These are phyloP conservation scores for Aureococcus anophagefferens DNA, from an alignment of 108 stramenopile genomes.

Conservation along the genomic window DNA sequence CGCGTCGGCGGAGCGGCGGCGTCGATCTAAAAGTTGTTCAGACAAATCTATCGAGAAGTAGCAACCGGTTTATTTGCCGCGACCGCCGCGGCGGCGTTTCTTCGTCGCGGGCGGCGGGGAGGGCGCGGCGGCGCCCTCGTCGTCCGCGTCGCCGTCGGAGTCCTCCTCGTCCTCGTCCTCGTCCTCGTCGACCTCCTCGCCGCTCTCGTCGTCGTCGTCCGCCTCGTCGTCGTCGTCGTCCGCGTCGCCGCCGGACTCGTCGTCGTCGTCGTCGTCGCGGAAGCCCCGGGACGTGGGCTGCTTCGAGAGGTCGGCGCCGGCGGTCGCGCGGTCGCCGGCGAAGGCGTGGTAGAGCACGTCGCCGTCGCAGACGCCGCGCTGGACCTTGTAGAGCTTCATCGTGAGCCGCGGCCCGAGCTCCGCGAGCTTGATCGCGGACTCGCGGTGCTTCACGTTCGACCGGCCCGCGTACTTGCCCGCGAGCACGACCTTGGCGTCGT, in stretches of 20 bases:
- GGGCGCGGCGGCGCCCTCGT: neutral
- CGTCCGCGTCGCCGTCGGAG: too few species aligned
- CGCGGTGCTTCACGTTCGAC: constrained; percentile 67
- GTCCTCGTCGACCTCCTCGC: neutral
- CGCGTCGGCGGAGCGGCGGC: too few species aligned
- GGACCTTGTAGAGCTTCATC: constrained; percentile 82
- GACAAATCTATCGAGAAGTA: too few species aligned
- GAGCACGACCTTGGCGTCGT: constrained; percentile 62
- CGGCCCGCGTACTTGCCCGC: constrained; percentile 70
- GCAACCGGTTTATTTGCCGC: too few species aligned
- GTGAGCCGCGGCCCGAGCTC: constrained; percentile 90
- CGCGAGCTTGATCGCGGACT: constrained; percentile 82
- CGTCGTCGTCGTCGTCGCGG: constrained; percentile 12
- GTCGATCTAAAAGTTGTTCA: too few species aligned
- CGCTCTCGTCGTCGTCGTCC: neutral
- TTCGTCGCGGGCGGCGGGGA: neutral
- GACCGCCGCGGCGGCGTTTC: neutral
- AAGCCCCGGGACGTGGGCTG: too few species aligned
- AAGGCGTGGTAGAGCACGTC: constrained; percentile 97
- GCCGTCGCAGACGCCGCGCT: constrained; percentile 79
- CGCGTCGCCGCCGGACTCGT: neutral
- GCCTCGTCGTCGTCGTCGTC: neutral
- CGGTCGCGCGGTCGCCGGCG: constrained; percentile 3
- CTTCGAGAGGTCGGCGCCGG: constrained; percentile 25
- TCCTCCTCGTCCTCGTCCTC: neutral